A percentile compares a stretch with the other conserved stretches of the same genome.
phyloP scores from a whole-genome alignment of 2,329 filamentous ascomycete species.

The Fusarium sp. region DNA sequence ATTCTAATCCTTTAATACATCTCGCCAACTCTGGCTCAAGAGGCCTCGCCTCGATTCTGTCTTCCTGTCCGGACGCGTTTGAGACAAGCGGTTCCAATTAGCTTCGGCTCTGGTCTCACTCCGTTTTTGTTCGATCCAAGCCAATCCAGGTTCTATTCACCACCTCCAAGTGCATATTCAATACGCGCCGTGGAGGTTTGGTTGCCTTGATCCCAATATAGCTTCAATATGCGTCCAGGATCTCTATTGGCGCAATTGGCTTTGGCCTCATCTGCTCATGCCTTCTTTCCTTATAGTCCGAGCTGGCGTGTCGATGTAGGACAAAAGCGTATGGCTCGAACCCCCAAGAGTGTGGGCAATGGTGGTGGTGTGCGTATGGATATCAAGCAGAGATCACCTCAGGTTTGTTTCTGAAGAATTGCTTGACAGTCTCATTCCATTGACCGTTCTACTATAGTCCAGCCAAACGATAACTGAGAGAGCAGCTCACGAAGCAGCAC shows the following conservation, averaged over 20 bases:
- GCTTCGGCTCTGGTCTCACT: constrained; percentile 5
- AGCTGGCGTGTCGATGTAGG: constrained; percentile 49
- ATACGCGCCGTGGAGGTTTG: background rate
- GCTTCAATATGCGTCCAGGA: constrained; percentile 56
- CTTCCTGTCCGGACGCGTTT: constrained; percentile 23
- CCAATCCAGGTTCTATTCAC: constrained; percentile 22
- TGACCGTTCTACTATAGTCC: constrained; percentile 45
- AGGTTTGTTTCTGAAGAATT: constrained; percentile 46
- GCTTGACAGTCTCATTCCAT: background rate
- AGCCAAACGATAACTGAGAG: constrained; percentile 49
- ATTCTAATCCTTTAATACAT: constrained; percentile 49
- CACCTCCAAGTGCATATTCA: constrained; percentile 3
- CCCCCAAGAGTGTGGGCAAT: constrained; percentile 39
- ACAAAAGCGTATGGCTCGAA: constrained; percentile 35
- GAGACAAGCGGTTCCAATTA: constrained; percentile 38
- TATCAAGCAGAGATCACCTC: constrained; percentile 53
- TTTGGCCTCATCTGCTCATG: constrained; percentile 58
- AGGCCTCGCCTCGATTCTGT: constrained; percentile 21
- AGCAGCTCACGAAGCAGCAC: constrained; percentile 54
- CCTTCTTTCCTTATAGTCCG: constrained; percentile 62
- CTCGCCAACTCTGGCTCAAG: constrained; percentile 29
- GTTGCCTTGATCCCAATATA: constrained; percentile 11
- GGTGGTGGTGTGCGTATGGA: constrained; percentile 53
- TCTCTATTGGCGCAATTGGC: constrained; percentile 59
- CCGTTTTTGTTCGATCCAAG: constrained; percentile 11